Percentiles rank a stretch among this genome's conserved stretches.
These are phyloP conservation scores for Thyridium curvatum DNA, from an alignment of 2,329 filamentous ascomycete species.

Conservation along the genomic window DNA sequence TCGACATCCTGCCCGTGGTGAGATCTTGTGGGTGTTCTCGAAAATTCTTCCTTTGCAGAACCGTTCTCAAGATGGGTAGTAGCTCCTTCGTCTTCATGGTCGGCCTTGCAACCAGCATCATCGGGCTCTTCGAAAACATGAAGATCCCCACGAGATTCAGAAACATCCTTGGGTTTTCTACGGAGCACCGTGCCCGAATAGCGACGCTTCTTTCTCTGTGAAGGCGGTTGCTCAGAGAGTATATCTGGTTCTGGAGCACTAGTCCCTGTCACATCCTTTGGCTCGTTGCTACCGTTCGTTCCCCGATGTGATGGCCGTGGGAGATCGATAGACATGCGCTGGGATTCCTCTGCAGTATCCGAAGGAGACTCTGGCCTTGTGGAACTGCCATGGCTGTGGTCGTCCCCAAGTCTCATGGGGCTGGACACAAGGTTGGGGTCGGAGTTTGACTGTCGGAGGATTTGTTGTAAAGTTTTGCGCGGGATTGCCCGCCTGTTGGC, in stretches of 20 bases:
- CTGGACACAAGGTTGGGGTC: constrained; percentile 28
- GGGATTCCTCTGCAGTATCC: constrained; percentile 11
- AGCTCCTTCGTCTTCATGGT: constrained; percentile 40
- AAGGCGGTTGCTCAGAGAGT: constrained; percentile 32
- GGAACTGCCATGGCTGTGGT: too few relatives aligned
- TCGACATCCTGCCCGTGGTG: not conserved
- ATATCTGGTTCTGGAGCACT: constrained; percentile 59
- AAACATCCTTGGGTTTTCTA: constrained; percentile 65
- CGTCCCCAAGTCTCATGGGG: too few relatives aligned
- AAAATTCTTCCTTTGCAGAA: constrained; percentile 5
- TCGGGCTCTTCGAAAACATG: constrained; percentile 88
- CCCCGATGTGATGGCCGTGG: constrained; percentile 14
- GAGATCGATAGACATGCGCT: constrained; percentile 11
- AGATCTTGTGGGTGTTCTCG: not conserved
- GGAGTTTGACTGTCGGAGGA: constrained; percentile 37
- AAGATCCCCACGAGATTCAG: constrained; percentile 66
- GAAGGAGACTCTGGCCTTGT: not conserved
- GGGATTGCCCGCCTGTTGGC: constrained; percentile 64
- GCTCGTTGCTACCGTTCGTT: constrained; percentile 27
- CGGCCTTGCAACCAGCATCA: constrained; percentile 71
- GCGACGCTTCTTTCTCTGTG: constrained; percentile 55
- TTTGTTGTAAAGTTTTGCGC: constrained; percentile 38
- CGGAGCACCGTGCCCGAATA: constrained; percentile 84
- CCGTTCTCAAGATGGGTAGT: constrained; percentile 1
- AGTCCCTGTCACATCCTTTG: constrained; percentile 54